phyloP scores from a whole-genome alignment of 345 rosid genomes.

The Arabis alpina region DNA sequence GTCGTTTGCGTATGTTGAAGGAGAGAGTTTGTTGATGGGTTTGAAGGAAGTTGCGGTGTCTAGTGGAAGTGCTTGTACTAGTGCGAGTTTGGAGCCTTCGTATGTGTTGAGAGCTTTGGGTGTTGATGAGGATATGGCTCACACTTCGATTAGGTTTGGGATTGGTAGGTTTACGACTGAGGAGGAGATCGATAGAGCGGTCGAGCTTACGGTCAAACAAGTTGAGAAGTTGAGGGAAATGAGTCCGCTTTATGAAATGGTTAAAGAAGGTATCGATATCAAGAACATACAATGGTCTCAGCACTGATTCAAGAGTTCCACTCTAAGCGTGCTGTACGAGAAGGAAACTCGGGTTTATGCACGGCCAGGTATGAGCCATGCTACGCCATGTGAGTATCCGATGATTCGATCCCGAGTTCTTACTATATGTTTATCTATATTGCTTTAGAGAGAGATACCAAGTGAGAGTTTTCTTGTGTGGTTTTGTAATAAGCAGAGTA shows the following conservation, averaged over 20 bases:
- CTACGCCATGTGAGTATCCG: slow-evolving; percentile 16
- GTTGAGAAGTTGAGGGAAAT: slow-evolving; percentile 93
- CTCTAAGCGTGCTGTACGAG: background rate
- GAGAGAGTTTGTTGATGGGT: slow-evolving; percentile 98
- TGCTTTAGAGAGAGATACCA: slow-evolving; percentile 20
- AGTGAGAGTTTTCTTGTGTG: slow-evolving; percentile 36
- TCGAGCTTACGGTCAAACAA: slow-evolving; percentile 84
- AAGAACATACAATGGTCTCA: slow-evolving; percentile 92
- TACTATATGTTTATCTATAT: slow-evolving; percentile 22
- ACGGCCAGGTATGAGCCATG: slow-evolving; percentile 6
- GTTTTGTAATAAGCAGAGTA: slow-evolving; percentile 40
- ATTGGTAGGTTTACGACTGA: slow-evolving; percentile 94
- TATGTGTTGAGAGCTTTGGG: slow-evolving; percentile 96
- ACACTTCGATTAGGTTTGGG: slow-evolving; percentile 94
- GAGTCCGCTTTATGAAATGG: slow-evolving; percentile 98
- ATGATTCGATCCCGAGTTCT: slow-evolving; percentile 10
- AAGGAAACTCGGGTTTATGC: slow-evolving; percentile 3
- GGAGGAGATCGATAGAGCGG: slow-evolving; percentile 82
- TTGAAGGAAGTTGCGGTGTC: slow-evolving; percentile 97
- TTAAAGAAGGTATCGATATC: slow-evolving; percentile 83
- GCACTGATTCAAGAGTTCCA: slow-evolving; percentile 51
- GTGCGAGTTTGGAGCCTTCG: slow-evolving; percentile 97
- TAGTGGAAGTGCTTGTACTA: slow-evolving; percentile 98
- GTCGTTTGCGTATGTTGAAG: slow-evolving; percentile 96
- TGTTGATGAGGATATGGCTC: slow-evolving; percentile 99